Conservation (phyloP, 305 asterid species). For the Fraxinus paxiana region DNA sequence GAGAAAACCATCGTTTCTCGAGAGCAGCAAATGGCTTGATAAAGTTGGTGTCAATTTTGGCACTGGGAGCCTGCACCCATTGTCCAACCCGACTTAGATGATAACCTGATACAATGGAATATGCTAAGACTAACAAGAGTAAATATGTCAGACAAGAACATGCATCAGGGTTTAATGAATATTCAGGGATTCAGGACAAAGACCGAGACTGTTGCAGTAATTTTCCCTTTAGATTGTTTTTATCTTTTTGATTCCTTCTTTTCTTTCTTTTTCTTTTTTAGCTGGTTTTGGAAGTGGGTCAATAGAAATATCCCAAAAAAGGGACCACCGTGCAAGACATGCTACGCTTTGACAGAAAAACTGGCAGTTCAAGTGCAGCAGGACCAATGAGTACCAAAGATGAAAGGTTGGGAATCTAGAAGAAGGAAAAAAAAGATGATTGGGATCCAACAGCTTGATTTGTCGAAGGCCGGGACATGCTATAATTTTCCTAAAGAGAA, state of each 20-base stretch:
- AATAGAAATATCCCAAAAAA: neutral
- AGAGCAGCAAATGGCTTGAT: constrained; percentile 25
- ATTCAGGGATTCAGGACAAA: neutral
- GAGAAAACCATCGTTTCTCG: constrained; percentile 48
- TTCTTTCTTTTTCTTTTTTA: neutral
- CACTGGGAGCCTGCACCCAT: constrained; percentile 14
- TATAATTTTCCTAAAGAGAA: neutral
- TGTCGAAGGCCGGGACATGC: neutral
- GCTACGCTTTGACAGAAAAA: neutral
- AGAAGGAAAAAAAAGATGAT: neutral
- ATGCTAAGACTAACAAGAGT: neutral
- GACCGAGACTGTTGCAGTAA: neutral
- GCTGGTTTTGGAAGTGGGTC: neutral
- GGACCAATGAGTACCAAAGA: neutral
- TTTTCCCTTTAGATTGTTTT: neutral
- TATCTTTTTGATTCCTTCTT: neutral
- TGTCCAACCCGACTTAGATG: constrained; percentile 27
- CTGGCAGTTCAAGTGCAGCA: neutral
- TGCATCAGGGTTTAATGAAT: neutral
- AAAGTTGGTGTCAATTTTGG: constrained; percentile 18
- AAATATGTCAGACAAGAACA: neutral
- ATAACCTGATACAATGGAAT: constrained; percentile 38
- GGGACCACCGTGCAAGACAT: neutral
- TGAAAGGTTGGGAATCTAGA: neutral
- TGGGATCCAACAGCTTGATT: neutral